Percentiles rank a stretch among this genome's conserved stretches.
These are phyloP conservation scores for Rhodocollybia butyracea DNA, from an alignment of 768 basidiomycete genomes.

Conservation along the genomic window DNA sequence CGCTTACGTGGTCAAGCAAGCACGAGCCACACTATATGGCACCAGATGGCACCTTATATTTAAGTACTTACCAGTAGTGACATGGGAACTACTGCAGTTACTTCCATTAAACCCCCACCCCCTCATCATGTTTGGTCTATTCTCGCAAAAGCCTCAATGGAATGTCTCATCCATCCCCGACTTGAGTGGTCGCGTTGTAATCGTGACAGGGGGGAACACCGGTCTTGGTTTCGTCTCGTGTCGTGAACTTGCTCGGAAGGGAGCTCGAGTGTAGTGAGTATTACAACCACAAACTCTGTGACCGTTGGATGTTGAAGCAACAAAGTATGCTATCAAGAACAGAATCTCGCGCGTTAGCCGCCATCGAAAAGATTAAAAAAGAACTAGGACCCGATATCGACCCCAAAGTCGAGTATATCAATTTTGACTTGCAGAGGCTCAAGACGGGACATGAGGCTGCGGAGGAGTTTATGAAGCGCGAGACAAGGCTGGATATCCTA, in stretches of 20 bases:
- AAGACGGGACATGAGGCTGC: constrained; percentile 7
- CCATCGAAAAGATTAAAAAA: constrained; percentile 6
- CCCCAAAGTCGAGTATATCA: constrained; percentile 1
- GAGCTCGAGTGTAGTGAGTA: constrained; percentile 9
- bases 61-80: too few species aligned
- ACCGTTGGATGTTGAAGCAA: not conserved
- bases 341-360: constrained; percentile 2
- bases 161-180: not conserved
- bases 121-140: too few species aligned
- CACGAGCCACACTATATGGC: too few species aligned
- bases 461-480: constrained; percentile 4
- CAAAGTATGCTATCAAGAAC: constrained; percentile 1
- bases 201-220: constrained; percentile 13
- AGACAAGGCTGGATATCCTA: constrained; percentile 11
- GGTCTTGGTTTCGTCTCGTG: constrained; percentile 9
- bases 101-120: too few species aligned
- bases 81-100: too few species aligned
- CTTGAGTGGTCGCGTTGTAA: constrained; percentile 2
- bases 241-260: constrained; percentile 8
- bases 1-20: too few species aligned
- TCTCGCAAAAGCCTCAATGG: too few species aligned
- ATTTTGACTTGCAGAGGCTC: constrained; percentile 9
- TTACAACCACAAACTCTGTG: too few species aligned
- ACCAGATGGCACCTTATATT: too few species aligned
- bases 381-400: not conserved